Evolutionary conservation across 805 yeast genomes (phyloP).

Genomic region (Lipomyces yamadae): DNA sequence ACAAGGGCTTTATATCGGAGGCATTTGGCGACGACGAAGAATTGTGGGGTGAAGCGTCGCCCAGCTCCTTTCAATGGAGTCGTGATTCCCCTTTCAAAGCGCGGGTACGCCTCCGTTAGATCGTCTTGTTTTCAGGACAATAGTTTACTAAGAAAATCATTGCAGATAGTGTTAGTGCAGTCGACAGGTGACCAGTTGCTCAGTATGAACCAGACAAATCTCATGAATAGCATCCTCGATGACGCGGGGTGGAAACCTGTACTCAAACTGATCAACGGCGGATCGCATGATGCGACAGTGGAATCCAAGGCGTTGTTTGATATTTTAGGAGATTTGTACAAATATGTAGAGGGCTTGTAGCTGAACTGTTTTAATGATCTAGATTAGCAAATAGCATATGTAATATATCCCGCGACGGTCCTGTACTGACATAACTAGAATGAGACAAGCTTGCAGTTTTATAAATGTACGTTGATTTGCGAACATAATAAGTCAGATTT

Average conservation of each 20-base stretch:
- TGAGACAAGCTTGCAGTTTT: too few species aligned
- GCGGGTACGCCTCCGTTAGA: constrained; percentile 2
- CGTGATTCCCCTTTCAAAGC: not conserved
- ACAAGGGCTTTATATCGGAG: constrained; percentile 56
- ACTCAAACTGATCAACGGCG: constrained; percentile 26
- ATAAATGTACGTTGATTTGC: too few species aligned
- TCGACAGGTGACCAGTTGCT: constrained; percentile 67
- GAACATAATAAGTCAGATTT: too few species aligned
- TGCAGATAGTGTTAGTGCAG: constrained; percentile 53
- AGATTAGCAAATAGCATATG: too few species aligned
- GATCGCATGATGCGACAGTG: constrained; percentile 31
- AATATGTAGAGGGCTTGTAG: constrained; percentile 5
- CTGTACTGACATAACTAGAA: too few species aligned
- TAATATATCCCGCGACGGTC: too few species aligned
- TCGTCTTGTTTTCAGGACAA: not conserved
- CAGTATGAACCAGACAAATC: constrained; percentile 54
- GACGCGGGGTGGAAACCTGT: constrained; percentile 18
- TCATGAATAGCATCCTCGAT: constrained; percentile 41
- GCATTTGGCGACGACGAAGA: constrained; percentile 54
- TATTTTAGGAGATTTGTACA: constrained; percentile 5
- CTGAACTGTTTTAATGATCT: not conserved
- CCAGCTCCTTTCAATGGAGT: constrained; percentile 20
- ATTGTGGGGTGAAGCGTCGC: constrained; percentile 33
- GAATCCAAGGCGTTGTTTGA: constrained; percentile 16
- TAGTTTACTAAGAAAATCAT: not conserved